A percentile compares a stretch with the other conserved stretches of the same genome.
phyloP scores from a whole-genome alignment of 2,329 filamentous ascomycete genomes.

The Dactylellina sp. region DNA sequence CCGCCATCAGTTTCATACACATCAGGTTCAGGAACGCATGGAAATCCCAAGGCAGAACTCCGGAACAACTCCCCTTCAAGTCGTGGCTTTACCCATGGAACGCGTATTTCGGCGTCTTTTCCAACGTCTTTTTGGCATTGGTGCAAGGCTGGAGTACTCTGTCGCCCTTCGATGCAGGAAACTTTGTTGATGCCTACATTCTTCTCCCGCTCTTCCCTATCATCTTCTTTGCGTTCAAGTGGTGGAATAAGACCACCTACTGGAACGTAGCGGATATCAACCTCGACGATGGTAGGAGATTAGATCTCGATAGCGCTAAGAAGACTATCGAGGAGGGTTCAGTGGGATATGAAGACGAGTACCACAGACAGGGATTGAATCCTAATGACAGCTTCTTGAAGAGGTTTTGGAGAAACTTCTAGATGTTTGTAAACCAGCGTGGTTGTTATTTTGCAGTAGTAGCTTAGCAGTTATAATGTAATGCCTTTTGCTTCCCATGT shows the following conservation, averaged over 20 bases:
- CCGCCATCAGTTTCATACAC: slow-evolving; percentile 52
- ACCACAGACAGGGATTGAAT: slow-evolving; percentile 42
- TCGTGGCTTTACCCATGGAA: slow-evolving; percentile 48
- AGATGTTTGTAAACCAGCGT: too few relatives aligned
- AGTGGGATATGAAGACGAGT: slow-evolving; percentile 33
- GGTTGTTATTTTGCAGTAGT: too few relatives aligned
- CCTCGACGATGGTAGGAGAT: slow-evolving; percentile 43
- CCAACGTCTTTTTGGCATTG: slow-evolving; percentile 45
- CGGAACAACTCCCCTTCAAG: slow-evolving; percentile 47
- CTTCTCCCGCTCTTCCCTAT: slow-evolving; percentile 71
- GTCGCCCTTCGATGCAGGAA: slow-evolving; percentile 70
- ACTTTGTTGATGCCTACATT: slow-evolving; percentile 75
- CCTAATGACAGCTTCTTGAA: slow-evolving; percentile 52
- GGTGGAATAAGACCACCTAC: slow-evolving; percentile 68
- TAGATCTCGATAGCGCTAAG: slow-evolving; percentile 51
- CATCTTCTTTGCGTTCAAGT: slow-evolving; percentile 71
- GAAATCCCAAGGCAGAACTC: slow-evolving; percentile 35
- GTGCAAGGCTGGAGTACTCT: slow-evolving; percentile 62
- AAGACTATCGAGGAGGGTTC: slow-evolving; percentile 39
- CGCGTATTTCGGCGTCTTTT: slow-evolving; percentile 52
- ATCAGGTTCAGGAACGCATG: slow-evolving; percentile 45
- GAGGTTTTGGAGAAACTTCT: slow-evolving; percentile 50
- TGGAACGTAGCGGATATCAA: slow-evolving; percentile 50
- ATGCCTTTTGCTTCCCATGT: not conserved
- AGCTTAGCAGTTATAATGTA: not conserved